Evolutionary conservation across 2,329 filamentous ascomycete genomes (phyloP), one percentile per base, ranked within the genome.

Genomic region (Ophiostoma sp.): DNA sequence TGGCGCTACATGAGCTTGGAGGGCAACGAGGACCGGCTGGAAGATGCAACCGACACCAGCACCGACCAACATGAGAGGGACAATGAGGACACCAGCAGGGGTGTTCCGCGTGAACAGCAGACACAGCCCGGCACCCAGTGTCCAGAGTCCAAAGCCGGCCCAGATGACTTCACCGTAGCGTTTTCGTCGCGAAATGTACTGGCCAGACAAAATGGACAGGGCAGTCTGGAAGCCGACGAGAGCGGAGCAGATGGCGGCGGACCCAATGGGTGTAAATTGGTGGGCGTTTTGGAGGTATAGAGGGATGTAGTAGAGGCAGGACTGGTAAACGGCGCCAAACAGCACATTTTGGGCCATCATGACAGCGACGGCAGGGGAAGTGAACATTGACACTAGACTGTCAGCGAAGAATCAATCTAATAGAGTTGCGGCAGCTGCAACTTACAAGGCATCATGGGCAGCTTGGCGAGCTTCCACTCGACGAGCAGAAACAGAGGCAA

Each of bases 1-100:
- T 36, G 77, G 80, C 2, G 78, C 77, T 0, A 78, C 79, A 70
- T 83, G 81, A 25, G 82, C 82, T 42, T 83, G 80, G 64, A 83
- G 76, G 0, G 79, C 82, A 0, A 83, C 78, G 7, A 83, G 76
- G 9, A 80, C 82, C 3, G 82, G 81, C 73, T 83, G 82, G 50
- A 83, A 76, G 1, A 79, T 81, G 17, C 79, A 75, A 1, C 82
- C 82, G 6, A 80, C 76, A 4, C 81, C 81, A 1, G 78, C 75
- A 6, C 82, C 82, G 11, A 80, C 77, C 5, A 83, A 74, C 15
- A 82, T 75, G 9, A 82, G 78, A 25, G 79, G 78, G 8, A 77
- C 77, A 11, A 80, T 77, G 12, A 83, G 76, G 2, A 77, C 74
- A 1, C 77, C 78, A 0, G 80, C 71, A 0, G 72, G 69, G 0